Evolutionary conservation across 192 early-diverging fungal species (phyloP), one percentile per base, ranked within the genome.

Genomic region (Phycomyces blakesleeanus): DNA sequence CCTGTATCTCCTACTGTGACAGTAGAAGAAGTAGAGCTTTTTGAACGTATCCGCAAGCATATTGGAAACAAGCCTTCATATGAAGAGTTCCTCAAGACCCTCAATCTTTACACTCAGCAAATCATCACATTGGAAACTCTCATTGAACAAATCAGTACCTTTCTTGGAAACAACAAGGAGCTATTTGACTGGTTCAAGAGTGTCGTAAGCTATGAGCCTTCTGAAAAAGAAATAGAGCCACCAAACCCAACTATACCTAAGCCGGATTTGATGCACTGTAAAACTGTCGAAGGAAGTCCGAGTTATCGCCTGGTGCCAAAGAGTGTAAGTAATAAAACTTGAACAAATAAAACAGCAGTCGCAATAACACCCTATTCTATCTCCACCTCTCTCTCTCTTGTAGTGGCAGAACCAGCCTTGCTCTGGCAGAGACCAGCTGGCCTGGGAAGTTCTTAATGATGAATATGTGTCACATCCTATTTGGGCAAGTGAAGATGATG

Each of bases 181-280:
- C 79, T 99, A 34, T 92, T 96, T 82, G 86, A 90, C 24, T 96
- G 93, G 93, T 97, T 99, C 72, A 97, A 98, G 77, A 79, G 76
- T 27, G 91, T 90, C 62, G 80, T 94, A 7, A 90, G 87, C 47
- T 92, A 89, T 72, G 86, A 94, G 53, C 88, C 90, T 27, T 87
- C 87, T 50, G 85, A 88, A 47, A 80, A 87, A 57, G 53, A 72
- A 24, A 69, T 82, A 69, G 85, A 82, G 60, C 93, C 91, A 39
- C 81, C 82, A 25, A 76, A 85, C 0, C 80, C 81, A 12, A 74
- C 79, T 8, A 66, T 82, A 12, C 79, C 87, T 47, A 83, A 87
- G 57, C 66, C 86, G 2, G 90, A 94, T 67, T 59, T 84, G 9
- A 68, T 78, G 16, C 83, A 74, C 51, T 85, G 85, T 51, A 75